Evolutionary conservation across 441 rosid genomes (phyloP), one percentile per base, ranked within the genome.

Genomic region (Codiaeum variegatum): DNA sequence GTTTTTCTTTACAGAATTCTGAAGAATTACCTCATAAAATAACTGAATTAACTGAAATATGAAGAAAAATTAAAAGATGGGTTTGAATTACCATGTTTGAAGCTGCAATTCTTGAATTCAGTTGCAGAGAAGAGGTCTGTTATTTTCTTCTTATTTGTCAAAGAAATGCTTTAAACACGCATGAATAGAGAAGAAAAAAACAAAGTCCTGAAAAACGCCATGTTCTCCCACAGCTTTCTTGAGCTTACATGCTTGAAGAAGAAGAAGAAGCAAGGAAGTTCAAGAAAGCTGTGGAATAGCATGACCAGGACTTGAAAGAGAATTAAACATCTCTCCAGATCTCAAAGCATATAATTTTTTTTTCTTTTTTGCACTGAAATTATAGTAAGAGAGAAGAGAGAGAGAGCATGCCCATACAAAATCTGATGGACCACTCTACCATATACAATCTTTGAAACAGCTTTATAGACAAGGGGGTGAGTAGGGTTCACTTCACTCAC

Each of bases 231-330:
- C 91, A 84, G 92, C 95, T 90, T 90, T 90, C 95, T 90, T 90
- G 92, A 88, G 83, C 95, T 88, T 76, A 67, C 85, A 21, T 44
- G n/a, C n/a, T n/a, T n/a, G n/a, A n/a, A n/a, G n/a, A n/a, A n/a
- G n/a, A n/a, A n/a, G n/a, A n/a, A 6, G 23, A 24, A 56, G n/a
- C 44, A 65, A 66, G 85, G 76, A 84, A 90, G 94, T 88, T 88
- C 95, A 90, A 88, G 95, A 90, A 88, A 90, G 92, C 95, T 88
- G 95, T 90, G 95, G 95, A 90, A 90, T 77, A 90, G 87, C 92
- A 88, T 88, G 95, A 79, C 88, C 82, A 80, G 90, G 86, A 85
- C 83, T 78, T 78, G 24, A 19, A 42, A 60, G 26, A 23, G 21
- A 28, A 13, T 51, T 23, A 32, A 18, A 5, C 63, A 13, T n/a